Evolutionary conservation across 2,329 filamentous ascomycete genomes (phyloP).

Genomic region (Hypomyces rosellus): DNA sequence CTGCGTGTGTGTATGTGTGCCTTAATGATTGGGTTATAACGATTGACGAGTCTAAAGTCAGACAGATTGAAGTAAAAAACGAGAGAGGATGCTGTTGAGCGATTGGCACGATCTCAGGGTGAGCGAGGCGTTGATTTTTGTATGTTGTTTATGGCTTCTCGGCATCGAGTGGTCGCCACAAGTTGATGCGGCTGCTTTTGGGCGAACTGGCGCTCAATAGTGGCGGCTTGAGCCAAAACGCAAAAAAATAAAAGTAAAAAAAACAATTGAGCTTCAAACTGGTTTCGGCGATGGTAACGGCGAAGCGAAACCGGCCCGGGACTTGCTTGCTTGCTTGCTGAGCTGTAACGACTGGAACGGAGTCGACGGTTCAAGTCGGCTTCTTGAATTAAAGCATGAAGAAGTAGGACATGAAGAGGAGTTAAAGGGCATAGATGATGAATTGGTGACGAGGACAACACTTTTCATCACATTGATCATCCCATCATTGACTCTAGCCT

Average conservation of each 20-base stretch:
- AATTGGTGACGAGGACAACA: not conserved
- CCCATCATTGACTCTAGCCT: not conserved
- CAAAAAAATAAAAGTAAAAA: not conserved
- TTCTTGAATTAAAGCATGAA: not conserved
- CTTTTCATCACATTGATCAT: not conserved
- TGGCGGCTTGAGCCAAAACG: constrained; percentile 2
- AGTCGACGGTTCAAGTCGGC: not conserved
- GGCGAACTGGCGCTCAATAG: constrained; percentile 6
- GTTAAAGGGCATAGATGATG: not conserved
- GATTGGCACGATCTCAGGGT: constrained; percentile 1
- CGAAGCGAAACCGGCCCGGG: constrained; percentile 1
- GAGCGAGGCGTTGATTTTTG: constrained; percentile 1
- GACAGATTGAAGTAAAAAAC: too few relatives aligned
- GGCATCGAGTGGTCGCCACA: too few relatives aligned
- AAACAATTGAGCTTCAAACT: constrained; percentile 5
- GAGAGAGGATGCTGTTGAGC: too few relatives aligned
- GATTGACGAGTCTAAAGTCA: too few relatives aligned
- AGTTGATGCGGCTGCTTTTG: constrained; percentile 5
- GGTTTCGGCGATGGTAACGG: constrained; percentile 6
- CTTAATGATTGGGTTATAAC: not conserved
- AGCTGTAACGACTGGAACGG: not conserved
- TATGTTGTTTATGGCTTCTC: too few relatives aligned
- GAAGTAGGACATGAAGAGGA: not conserved
- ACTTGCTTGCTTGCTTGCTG: not conserved
- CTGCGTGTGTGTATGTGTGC: not conserved